Evolutionary conservation across 371 early-diverging fungal species (phyloP).

Genomic region (Apophysomyces variabilis): DNA sequence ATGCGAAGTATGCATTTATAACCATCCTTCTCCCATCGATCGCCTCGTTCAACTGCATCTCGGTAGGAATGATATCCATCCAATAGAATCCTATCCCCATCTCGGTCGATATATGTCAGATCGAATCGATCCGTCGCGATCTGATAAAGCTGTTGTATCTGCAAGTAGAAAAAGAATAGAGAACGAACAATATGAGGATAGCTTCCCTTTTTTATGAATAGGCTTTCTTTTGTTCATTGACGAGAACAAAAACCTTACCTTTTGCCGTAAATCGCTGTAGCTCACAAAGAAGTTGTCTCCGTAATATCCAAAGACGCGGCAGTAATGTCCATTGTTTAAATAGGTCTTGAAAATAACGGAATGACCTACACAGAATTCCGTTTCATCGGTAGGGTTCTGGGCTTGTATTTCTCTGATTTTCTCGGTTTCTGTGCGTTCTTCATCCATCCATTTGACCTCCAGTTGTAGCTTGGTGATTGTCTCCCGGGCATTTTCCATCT

Average conservation of each 20-base stretch:
- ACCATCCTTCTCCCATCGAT: not conserved
- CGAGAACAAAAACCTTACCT: not conserved
- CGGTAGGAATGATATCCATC: not conserved
- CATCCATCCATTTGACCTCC: not conserved
- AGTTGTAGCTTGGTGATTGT: not conserved
- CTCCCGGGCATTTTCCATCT: not conserved
- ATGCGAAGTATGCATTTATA: not conserved
- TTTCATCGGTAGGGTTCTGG: not conserved
- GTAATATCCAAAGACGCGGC: not conserved
- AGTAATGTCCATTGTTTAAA: not conserved
- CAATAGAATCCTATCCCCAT: not conserved
- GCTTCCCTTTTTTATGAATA: too few relatives aligned
- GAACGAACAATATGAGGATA: too few relatives aligned
- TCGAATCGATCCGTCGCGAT: not conserved
- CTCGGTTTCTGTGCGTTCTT: not conserved
- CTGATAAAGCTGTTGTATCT: not conserved
- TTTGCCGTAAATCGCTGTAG: not conserved
- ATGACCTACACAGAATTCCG: not conserved
- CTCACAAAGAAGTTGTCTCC: not conserved
- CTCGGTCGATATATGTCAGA: slow-evolving; percentile 1
- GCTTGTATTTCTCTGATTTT: not conserved
- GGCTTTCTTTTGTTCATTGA: too few relatives aligned
- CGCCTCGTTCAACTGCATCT: slow-evolving; percentile 3
- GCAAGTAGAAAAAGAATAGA: too few relatives aligned
- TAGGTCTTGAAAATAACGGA: not conserved